phyloP scores from a whole-genome alignment of 345 rosid genomes.

The Jatropha curcas region DNA sequence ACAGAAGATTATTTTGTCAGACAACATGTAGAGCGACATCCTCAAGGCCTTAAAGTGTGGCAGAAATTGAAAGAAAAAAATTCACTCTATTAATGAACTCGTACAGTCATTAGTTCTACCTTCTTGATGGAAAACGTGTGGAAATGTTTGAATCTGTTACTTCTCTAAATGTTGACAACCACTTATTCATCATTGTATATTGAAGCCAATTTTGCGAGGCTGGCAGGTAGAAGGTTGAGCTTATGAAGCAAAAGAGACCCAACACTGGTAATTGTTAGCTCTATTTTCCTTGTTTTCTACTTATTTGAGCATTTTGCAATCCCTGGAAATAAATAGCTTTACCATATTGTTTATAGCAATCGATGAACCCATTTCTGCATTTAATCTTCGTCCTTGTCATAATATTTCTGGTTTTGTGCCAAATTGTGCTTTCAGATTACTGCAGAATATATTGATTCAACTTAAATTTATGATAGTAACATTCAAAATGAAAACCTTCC shows the following conservation, averaged over 20 bases:
- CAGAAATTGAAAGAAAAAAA: slow-evolving; percentile 49
- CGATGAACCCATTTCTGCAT: neutral
- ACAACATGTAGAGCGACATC: slow-evolving; percentile 50
- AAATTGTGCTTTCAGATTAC: neutral
- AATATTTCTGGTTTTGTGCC: neutral
- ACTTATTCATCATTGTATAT: neutral
- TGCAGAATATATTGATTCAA: too few relatives aligned
- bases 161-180: neutral
- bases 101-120: neutral
- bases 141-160: neutral
- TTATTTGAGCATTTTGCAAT: neutral
- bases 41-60: slow-evolving; percentile 64
- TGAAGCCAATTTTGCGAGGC: neutral
- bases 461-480: neutral
- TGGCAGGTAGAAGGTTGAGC: slow-evolving; percentile 1
- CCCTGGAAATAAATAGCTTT: neutral
- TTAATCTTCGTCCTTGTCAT: neutral
- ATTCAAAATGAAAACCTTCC: neutral
- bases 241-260: neutral
- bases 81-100: slow-evolving; percentile 15
- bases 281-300: neutral
- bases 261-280: neutral
- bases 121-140: neutral
- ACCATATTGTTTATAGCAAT: neutral
- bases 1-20: slow-evolving; percentile 40